A percentile compares a stretch with the other conserved stretches of the same genome.
These are phyloP conservation scores for Apiotrichum porosum DNA, from an alignment of 1,284 basidiomycete genomes.

Conservation along the genomic window DNA sequence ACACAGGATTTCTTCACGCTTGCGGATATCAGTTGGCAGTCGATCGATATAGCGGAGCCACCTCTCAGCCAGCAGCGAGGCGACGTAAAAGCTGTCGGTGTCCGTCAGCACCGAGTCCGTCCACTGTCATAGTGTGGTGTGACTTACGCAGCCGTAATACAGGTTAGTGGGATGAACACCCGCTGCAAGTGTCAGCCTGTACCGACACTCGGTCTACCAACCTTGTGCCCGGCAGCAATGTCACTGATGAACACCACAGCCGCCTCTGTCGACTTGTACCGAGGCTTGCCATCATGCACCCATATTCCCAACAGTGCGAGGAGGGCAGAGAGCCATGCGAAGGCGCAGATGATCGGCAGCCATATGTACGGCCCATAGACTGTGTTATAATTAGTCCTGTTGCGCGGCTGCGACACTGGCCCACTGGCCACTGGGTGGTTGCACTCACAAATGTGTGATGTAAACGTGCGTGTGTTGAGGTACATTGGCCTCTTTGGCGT, in stretches of 20 bases:
- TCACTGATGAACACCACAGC: constrained; percentile 51
- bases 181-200: constrained; percentile 17
- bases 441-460: constrained; percentile 39
- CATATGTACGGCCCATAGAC: constrained; percentile 48
- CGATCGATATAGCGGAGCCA: constrained; percentile 52
- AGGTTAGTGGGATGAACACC: constrained; percentile 48
- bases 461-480: constrained; percentile 36
- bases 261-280: constrained; percentile 45
- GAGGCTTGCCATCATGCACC: constrained; percentile 43
- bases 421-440: no score
- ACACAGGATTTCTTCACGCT: constrained; percentile 44
- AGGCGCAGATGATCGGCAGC: constrained; percentile 34
- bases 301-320: constrained; percentile 47
- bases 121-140: neutral
- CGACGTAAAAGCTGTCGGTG: constrained; percentile 40
- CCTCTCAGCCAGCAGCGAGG: constrained; percentile 50
- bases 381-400: constrained; percentile 9
- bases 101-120: neutral
- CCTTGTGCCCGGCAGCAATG: constrained; percentile 48
- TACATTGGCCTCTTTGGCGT: constrained; percentile 12
- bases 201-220: neutral
- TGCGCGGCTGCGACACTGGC: neutral
- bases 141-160: constrained; percentile 28
- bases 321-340: constrained; percentile 41
- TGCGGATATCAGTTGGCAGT: constrained; percentile 50